Conservation (phyloP, 768 basidiomycete genomes). For the Tricholoma saponaceum region DNA sequence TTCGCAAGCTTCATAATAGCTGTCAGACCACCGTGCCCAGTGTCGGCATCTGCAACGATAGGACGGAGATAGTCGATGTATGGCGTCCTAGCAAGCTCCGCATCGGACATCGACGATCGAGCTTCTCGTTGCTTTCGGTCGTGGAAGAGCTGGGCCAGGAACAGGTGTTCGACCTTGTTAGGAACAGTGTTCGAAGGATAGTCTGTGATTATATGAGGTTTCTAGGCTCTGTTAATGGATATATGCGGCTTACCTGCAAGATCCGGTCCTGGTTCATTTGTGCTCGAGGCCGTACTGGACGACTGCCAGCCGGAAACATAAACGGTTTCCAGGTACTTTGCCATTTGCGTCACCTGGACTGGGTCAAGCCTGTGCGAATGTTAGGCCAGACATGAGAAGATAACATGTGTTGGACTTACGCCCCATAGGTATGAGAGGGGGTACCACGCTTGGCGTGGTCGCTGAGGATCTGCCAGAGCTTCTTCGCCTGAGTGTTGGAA, state of each 20-base stretch:
- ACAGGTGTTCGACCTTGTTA: constrained; percentile 97
- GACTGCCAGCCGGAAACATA: constrained; percentile 98
- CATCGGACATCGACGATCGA: constrained; percentile 65
- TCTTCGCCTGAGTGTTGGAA: constrained; percentile 80
- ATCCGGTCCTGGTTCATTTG: constrained; percentile 97
- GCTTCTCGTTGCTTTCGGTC: constrained; percentile 93
- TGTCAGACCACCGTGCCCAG: constrained; percentile 97
- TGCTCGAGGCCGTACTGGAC: constrained; percentile 88
- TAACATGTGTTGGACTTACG: constrained; percentile 55
- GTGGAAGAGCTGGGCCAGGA: constrained; percentile 98
- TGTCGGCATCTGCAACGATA: constrained; percentile 95
- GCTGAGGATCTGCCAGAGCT: constrained; percentile 72
- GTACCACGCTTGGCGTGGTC: constrained; percentile 75
- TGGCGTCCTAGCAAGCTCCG: constrained; percentile 67
- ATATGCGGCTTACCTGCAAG: constrained; percentile 69
- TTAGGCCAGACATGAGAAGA: background rate
- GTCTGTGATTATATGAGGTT: constrained; percentile 43
- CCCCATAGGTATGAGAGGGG: constrained; percentile 95
- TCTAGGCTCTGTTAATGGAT: background rate
- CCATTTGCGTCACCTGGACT: constrained; percentile 99
- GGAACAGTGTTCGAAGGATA: constrained; percentile 99
- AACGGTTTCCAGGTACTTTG: constrained; percentile 95
- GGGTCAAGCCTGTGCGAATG: constrained; percentile 76
- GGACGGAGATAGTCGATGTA: constrained; percentile 89
- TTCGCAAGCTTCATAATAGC: constrained; percentile 98